Evolutionary conservation across 768 basidiomycete species (phyloP).

Genomic region (Tulasnella sp.): DNA sequence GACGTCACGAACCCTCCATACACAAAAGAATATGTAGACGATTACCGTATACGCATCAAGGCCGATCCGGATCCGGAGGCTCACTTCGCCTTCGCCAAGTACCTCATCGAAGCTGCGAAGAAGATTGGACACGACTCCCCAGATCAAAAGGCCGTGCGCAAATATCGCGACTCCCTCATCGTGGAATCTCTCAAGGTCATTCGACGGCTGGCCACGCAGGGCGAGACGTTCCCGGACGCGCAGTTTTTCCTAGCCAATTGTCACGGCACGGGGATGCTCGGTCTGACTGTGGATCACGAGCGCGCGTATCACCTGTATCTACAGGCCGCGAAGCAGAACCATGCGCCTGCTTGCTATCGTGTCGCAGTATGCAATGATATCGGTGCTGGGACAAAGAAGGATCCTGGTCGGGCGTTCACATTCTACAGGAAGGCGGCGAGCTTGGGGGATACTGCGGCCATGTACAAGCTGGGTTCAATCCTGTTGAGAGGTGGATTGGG

Average conservation of each 20-base stretch:
- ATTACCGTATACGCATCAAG: conserved; percentile 95
- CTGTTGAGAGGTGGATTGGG: conserved; percentile 73
- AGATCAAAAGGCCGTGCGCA: conserved; percentile 75
- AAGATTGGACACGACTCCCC: conserved; percentile 64
- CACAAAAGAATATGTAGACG: conserved; percentile 93
- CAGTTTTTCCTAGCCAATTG: conserved; percentile 98
- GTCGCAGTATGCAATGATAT: conserved; percentile 99
- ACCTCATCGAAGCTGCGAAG: conserved; percentile 95
- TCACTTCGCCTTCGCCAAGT: conserved; percentile 96
- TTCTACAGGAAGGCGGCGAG: conserved; percentile 97
- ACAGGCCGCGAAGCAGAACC: conserved; percentile 95
- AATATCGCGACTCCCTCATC: conserved; percentile 80
- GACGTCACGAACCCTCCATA: conserved; percentile 70
- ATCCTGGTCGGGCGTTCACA: conserved; percentile 77
- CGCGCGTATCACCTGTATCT: conserved; percentile 95
- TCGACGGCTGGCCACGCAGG: conserved; percentile 84
- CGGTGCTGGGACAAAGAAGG: conserved; percentile 87
- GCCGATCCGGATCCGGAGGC: conserved; percentile 96
- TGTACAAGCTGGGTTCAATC: conserved; percentile 99
- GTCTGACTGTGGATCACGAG: conserved; percentile 95
- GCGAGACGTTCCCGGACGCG: conserved; percentile 86
- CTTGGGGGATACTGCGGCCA: conserved; percentile 91
- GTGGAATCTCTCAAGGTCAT: conserved; percentile 85
- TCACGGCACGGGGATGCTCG: conserved; percentile 88
- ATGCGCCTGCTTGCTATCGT: conserved; percentile 87